phyloP scores from a whole-genome alignment of 164 flowering plant genomes.

The Kalanchoe fedtschenkoi region DNA sequence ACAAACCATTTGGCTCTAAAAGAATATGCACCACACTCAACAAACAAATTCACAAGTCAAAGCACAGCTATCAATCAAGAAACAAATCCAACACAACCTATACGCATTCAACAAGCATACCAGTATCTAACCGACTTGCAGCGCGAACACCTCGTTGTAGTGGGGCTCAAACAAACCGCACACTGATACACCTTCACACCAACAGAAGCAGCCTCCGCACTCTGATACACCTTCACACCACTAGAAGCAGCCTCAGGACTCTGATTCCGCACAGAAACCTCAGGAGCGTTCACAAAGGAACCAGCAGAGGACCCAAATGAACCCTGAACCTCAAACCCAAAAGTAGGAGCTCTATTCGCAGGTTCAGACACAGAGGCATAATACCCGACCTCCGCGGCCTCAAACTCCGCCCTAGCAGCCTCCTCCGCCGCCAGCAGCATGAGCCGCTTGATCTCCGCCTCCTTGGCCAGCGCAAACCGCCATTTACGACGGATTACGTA shows the following conservation, averaged over 20 bases:
- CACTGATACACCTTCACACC: too few species aligned
- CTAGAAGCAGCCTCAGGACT: constrained; percentile 1
- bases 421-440: constrained; percentile 54
- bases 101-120: constrained; percentile 20
- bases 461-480: constrained; percentile 38
- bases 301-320: neutral
- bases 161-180: constrained; percentile 49
- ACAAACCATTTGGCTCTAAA: neutral
- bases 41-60: neutral
- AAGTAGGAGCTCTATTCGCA: neutral
- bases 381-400: constrained; percentile 28
- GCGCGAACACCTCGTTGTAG: constrained; percentile 57
- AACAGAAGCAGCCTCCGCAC: too few species aligned
- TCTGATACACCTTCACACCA: too few species aligned
- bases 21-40: neutral
- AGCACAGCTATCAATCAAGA: neutral
- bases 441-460: constrained; percentile 58
- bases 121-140: constrained; percentile 71
- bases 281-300: neutral
- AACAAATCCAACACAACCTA: constrained; percentile 3
- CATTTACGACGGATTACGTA: constrained; percentile 44
- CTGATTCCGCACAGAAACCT: neutral
- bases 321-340: neutral
- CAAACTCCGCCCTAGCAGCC: constrained; percentile 57
- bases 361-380: neutral